Percentiles rank a stretch among this genome's conserved stretches.
Evolutionary conservation across 192 early-diverging fungal species (phyloP).

Genomic region (Polychytrium aggregatum): DNA sequence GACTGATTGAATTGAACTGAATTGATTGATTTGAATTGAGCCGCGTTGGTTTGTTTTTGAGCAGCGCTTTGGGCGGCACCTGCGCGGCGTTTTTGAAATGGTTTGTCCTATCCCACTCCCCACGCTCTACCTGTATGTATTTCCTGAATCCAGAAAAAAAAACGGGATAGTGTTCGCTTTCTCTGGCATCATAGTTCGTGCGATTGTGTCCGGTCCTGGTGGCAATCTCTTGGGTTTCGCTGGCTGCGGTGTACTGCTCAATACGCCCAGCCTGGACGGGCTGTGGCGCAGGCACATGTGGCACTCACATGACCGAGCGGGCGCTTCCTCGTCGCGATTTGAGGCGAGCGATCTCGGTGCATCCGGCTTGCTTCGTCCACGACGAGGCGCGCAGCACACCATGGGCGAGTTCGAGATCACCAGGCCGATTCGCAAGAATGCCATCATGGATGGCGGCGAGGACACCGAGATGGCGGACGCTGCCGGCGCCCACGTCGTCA

Average conservation of each 20-base stretch:
- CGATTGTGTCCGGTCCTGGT: not conserved
- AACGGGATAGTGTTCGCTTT: too few species aligned
- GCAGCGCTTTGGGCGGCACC: too few species aligned
- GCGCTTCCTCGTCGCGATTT: too few species aligned
- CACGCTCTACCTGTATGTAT: too few species aligned
- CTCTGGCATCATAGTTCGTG: too few species aligned
- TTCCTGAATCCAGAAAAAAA: too few species aligned
- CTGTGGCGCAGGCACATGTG: not conserved
- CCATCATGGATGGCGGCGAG: slow-evolving; percentile 1
- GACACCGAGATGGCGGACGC: slow-evolving; percentile 6
- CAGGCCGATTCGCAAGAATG: not conserved
- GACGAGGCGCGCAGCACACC: not conserved
- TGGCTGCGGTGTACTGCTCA: not conserved
- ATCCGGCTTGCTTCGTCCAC: not conserved
- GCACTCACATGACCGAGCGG: not conserved
- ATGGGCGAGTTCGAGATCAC: not conserved
- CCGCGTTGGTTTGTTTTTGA: too few species aligned
- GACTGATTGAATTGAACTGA: too few species aligned
- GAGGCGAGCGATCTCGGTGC: too few species aligned
- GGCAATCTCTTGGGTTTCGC: not conserved
- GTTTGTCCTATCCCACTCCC: too few species aligned
- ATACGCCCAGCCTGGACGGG: not conserved
- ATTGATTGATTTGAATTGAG: too few species aligned
- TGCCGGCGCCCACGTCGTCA: slow-evolving; percentile 37
- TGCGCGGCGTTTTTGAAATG: too few species aligned